phyloP scores from a whole-genome alignment of 495 filamentous ascomycete genomes.

The Daldinia vernicosa region DNA sequence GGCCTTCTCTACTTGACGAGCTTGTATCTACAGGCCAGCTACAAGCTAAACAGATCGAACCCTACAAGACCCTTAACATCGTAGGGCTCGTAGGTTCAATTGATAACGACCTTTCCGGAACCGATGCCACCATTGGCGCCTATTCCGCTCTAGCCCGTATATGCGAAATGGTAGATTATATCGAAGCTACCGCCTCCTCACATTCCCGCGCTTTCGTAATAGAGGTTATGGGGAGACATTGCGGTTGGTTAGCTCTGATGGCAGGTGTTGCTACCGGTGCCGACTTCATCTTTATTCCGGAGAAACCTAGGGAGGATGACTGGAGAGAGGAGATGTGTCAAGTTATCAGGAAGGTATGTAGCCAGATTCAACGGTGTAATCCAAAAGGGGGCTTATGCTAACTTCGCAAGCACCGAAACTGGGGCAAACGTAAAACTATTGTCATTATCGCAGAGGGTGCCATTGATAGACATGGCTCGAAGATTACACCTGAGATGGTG shows the following conservation, averaged over 20 bases:
- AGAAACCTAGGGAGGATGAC: slow-evolving; percentile 86
- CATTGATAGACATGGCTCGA: slow-evolving; percentile 83
- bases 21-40: slow-evolving; percentile 76
- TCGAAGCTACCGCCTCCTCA: slow-evolving; percentile 96
- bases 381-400: slow-evolving; percentile 40
- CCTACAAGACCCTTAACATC: slow-evolving; percentile 87
- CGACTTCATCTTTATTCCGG: slow-evolving; percentile 96
- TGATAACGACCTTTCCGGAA: slow-evolving; percentile 97
- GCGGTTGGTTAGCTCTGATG: slow-evolving; percentile 98
- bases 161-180: slow-evolving; percentile 93
- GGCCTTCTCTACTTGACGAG: slow-evolving; percentile 86
- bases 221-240: slow-evolving; percentile 99
- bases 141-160: slow-evolving; percentile 93
- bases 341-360: slow-evolving; percentile 76
- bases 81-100: slow-evolving; percentile 96
- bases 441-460: slow-evolving; percentile 98
- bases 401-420: slow-evolving; percentile 76
- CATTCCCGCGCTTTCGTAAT: slow-evolving; percentile 98
- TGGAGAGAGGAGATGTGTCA: slow-evolving; percentile 92
- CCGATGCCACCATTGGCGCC: slow-evolving; percentile 97
- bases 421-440: slow-evolving; percentile 96
- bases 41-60: slow-evolving; percentile 70
- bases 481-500: slow-evolving; percentile 80
- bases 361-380: not conserved
- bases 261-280: slow-evolving; percentile 94